Conservation (phyloP, 495 filamentous ascomycete genomes). For the Poronia punctata region DNA sequence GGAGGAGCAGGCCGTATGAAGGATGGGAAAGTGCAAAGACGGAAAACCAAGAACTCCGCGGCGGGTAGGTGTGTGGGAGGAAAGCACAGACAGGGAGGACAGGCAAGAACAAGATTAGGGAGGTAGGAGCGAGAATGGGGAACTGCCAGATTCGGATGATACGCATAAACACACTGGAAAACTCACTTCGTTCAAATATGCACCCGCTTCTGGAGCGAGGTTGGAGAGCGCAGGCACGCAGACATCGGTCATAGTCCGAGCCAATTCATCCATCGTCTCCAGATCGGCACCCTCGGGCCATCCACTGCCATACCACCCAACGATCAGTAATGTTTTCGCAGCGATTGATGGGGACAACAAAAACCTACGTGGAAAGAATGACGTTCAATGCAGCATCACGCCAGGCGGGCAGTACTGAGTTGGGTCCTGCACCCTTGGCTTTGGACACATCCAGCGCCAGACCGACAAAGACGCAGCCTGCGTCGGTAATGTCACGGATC, state of each 20-base stretch:
- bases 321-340: not conserved
- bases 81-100: too few relatives aligned
- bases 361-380: slow-evolving; percentile 2
- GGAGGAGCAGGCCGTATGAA: too few relatives aligned
- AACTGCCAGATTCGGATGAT: too few relatives aligned
- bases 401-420: slow-evolving; percentile 1
- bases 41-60: too few relatives aligned
- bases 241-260: not conserved
- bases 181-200: not conserved
- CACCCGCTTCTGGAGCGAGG: not conserved
- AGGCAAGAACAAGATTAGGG: too few relatives aligned
- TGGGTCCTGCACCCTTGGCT: not conserved
- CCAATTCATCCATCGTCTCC: not conserved
- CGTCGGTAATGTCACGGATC: not conserved
- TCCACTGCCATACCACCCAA: not conserved
- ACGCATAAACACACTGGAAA: too few relatives aligned
- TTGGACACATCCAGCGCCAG: not conserved
- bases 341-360: not conserved
- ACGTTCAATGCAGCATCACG: not conserved
- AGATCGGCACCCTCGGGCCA: not conserved
- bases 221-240: not conserved
- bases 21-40: too few relatives aligned
- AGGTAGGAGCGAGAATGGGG: too few relatives aligned
- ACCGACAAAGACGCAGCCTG: not conserved
- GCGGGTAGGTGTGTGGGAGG: too few relatives aligned